These are phyloP conservation scores for Plantago elongata DNA, from an alignment of 257 asterid genomes.

Conservation along the genomic window DNA sequence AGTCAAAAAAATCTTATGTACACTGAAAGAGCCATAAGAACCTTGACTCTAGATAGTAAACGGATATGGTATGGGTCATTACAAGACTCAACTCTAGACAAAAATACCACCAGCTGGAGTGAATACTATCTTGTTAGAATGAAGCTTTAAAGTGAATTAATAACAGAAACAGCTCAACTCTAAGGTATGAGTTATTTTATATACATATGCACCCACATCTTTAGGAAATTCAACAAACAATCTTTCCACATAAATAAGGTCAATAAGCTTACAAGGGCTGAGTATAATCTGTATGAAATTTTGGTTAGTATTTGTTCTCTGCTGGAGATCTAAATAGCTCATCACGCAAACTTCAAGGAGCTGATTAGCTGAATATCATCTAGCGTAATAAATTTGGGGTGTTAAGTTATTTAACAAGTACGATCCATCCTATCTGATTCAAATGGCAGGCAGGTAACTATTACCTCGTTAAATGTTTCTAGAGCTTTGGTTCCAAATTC, in stretches of 20 bases:
- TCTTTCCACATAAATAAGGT: neutral
- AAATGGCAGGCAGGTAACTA: neutral
- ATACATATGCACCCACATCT: neutral
- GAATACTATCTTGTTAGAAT: too few relatives aligned
- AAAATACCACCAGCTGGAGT: too few relatives aligned
- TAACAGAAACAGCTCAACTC: too few relatives aligned
- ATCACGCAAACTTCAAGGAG: neutral
- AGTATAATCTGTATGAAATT: neutral
- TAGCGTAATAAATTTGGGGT: neutral
- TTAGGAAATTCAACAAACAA: neutral
- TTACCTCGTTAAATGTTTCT: conserved; percentile 49
- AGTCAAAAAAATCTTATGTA: neutral
- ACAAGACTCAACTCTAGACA: too few relatives aligned
- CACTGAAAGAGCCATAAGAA: conserved; percentile 8
- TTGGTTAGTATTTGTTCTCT: too few relatives aligned
- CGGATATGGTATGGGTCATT: too few relatives aligned
- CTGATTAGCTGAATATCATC: neutral
- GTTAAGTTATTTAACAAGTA: neutral
- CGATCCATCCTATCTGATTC: neutral
- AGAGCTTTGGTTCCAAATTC: conserved; percentile 49
- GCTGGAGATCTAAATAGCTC: neutral
- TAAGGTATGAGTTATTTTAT: neutral
- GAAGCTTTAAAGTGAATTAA: too few relatives aligned
- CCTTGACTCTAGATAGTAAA: neutral
- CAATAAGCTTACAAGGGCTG: neutral